Percentiles rank a stretch among this genome's conserved stretches.
phyloP scores from a whole-genome alignment of 805 yeast species.

The Pichia rugopelliculosa region DNA sequence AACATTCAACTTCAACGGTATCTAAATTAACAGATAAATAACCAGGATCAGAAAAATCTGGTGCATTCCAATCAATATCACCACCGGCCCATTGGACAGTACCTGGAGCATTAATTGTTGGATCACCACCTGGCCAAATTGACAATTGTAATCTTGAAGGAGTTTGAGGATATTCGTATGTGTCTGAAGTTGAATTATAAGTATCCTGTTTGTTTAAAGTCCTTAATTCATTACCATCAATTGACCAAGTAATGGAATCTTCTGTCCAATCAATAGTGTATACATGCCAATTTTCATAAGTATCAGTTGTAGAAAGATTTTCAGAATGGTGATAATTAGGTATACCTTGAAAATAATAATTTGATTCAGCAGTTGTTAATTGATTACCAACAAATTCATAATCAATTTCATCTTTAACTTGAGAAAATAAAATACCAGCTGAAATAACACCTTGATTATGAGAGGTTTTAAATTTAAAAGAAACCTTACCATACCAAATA shows the following conservation, averaged over 20 bases:
- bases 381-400: constrained; percentile 78
- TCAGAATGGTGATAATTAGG: constrained; percentile 57
- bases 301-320: constrained; percentile 38
- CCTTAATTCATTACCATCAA: constrained; percentile 65
- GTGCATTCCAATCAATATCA: constrained; percentile 69
- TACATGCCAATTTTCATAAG: constrained; percentile 63
- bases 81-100: constrained; percentile 89
- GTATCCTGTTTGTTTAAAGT: constrained; percentile 55
- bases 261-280: constrained; percentile 79
- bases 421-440: constrained; percentile 74
- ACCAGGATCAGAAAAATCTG: constrained; percentile 69
- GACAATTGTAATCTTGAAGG: constrained; percentile 69
- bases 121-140: constrained; percentile 70
- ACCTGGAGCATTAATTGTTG: constrained; percentile 45
- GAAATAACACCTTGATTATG: constrained; percentile 75
- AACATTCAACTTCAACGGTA: constrained; percentile 56
- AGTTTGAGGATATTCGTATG: constrained; percentile 61
- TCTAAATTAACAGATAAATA: constrained; percentile 66
- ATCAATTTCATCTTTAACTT: constrained; percentile 88
- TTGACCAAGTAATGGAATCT: constrained; percentile 59
- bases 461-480: constrained; percentile 64
- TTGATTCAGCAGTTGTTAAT: constrained; percentile 60
- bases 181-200: constrained; percentile 51
- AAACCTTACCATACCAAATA: constrained; percentile 83
- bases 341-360: constrained; percentile 71